Percentiles rank a stretch among this genome's conserved stretches.
phyloP scores from a whole-genome alignment of 2,329 filamentous ascomycete species.

The Daldinia eschscholtzii region DNA sequence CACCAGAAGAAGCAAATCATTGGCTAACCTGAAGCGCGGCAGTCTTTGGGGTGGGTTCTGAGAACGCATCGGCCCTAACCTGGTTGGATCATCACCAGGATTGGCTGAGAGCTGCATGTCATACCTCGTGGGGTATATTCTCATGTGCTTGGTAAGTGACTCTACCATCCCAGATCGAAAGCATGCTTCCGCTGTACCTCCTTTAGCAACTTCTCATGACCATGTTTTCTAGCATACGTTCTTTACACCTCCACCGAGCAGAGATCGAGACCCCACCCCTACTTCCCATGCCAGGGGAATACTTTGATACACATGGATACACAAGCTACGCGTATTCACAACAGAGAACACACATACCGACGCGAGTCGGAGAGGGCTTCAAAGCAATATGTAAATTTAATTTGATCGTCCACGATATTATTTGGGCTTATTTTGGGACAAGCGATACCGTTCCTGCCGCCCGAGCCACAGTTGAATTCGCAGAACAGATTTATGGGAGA shows the following conservation, averaged over 20 bases:
- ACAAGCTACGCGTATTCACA: constrained; percentile 18
- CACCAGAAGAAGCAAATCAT: constrained; percentile 19
- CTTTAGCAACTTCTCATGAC: constrained; percentile 13
- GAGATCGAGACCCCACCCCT: constrained; percentile 39
- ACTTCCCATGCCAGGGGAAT: constrained; percentile 40
- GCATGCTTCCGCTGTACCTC: not conserved
- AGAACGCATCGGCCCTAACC: constrained; percentile 32
- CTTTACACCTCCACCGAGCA: constrained; percentile 38
- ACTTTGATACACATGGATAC: constrained; percentile 26
- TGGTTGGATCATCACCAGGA: constrained; percentile 43
- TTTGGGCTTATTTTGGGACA: constrained; percentile 38
- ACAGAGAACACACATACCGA: constrained; percentile 17
- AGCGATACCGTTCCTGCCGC: constrained; percentile 36
- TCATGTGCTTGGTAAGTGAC: constrained; percentile 38
- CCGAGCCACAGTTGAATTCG: constrained; percentile 38
- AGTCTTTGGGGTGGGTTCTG: constrained; percentile 38
- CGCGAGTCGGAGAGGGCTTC: constrained; percentile 29
- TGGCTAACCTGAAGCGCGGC: constrained; percentile 27
- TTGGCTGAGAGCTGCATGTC: constrained; percentile 42
- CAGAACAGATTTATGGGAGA: constrained; percentile 35
- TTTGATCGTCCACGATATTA: constrained; percentile 39
- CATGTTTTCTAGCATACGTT: constrained; percentile 35
- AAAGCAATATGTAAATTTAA: constrained; percentile 37
- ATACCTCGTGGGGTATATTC: constrained; percentile 44
- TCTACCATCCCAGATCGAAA: constrained; percentile 9